phyloP scores from a whole-genome alignment of 768 basidiomycete genomes.

The Hypholoma sublateritium region DNA sequence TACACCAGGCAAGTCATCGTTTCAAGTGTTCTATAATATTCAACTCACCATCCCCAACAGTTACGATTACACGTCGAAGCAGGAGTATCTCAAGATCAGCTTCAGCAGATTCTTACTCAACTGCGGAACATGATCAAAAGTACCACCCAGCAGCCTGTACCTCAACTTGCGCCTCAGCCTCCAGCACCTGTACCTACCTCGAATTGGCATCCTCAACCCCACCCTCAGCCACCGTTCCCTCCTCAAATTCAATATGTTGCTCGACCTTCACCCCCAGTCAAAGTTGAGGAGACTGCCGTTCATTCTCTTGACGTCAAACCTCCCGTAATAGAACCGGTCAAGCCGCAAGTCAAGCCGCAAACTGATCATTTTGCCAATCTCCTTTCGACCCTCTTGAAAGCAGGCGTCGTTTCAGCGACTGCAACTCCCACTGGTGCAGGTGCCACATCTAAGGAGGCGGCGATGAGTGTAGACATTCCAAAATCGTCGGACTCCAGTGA shows the following conservation, averaged over 20 bases:
- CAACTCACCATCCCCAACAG: constrained; percentile 32
- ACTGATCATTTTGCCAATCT: constrained; percentile 51
- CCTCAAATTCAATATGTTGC: constrained; percentile 12
- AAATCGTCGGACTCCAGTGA: constrained; percentile 34
- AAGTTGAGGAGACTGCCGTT: constrained; percentile 5
- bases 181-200: constrained; percentile 8
- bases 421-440: constrained; percentile 53
- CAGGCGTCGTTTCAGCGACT: constrained; percentile 68
- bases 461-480: constrained; percentile 23
- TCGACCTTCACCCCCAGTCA: constrained; percentile 7
- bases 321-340: not conserved
- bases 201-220: constrained; percentile 15
- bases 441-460: constrained; percentile 38
- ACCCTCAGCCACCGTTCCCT: constrained; percentile 15
- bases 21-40: not conserved
- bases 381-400: constrained; percentile 69
- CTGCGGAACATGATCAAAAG: constrained; percentile 61
- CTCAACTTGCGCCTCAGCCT: constrained; percentile 20
- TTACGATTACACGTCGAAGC: constrained; percentile 72
- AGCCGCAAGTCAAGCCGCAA: constrained; percentile 1
- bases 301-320: not conserved
- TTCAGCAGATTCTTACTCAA: constrained; percentile 73
- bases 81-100: constrained; percentile 78
- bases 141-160: constrained; percentile 33
- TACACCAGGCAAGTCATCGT: constrained; percentile 68